Conservation (phyloP, 805 yeast genomes). For the Ogataea angusta region DNA sequence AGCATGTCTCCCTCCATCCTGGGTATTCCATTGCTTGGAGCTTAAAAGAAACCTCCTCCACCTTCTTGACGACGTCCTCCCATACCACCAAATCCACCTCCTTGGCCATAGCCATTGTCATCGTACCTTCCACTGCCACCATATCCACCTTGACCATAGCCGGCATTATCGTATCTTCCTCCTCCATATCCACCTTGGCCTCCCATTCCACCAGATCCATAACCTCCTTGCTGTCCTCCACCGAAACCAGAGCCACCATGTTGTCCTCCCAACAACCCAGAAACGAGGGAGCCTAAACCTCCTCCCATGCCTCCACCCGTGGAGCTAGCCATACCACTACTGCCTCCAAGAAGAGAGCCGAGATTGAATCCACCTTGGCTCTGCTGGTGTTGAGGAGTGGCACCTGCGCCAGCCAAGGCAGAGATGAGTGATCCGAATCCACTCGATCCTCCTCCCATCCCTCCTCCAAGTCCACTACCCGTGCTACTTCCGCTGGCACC, state of each 20-base stretch:
- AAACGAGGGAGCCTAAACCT: slow-evolving; percentile 20
- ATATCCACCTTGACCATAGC: slow-evolving; percentile 24
- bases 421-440: slow-evolving; percentile 29
- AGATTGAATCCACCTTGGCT: slow-evolving; percentile 30
- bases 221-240: slow-evolving; percentile 9
- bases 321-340: slow-evolving; percentile 7
- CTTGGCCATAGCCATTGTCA: background rate
- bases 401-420: slow-evolving; percentile 26
- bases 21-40: too few species aligned
- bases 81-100: slow-evolving; percentile 3
- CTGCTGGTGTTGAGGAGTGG: slow-evolving; percentile 20
- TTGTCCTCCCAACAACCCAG: slow-evolving; percentile 13
- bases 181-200: slow-evolving; percentile 18
- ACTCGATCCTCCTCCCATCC: slow-evolving; percentile 2
- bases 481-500: slow-evolving; percentile 11
- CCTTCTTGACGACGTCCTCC: slow-evolving; percentile 7
- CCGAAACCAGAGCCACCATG: slow-evolving; percentile 14
- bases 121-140: slow-evolving; percentile 1
- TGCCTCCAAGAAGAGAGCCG: slow-evolving; percentile 21
- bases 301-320: slow-evolving; percentile 8
- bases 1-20: too few species aligned
- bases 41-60: slow-evolving; percentile 2
- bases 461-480: background rate
- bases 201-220: slow-evolving; percentile 5
- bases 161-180: slow-evolving; percentile 24